Conservation (phyloP, 1,139 yeast genomes). For the Scheffersomyces illinoinensis region DNA sequence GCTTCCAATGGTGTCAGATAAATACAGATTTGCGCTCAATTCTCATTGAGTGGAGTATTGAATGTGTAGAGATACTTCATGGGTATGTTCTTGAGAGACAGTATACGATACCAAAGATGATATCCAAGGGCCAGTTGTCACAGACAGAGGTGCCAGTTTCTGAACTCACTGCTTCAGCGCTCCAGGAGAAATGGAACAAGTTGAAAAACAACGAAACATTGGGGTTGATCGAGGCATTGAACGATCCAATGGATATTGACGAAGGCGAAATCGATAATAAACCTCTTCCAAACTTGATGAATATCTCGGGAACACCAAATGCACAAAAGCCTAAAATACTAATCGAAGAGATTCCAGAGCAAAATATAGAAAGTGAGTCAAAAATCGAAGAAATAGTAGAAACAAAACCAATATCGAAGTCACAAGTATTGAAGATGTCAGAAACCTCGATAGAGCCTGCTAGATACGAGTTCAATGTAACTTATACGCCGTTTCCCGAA, state of each 20-base stretch:
- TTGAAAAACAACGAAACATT: slow-evolving; percentile 41
- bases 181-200: slow-evolving; percentile 33
- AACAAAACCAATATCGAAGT: background rate
- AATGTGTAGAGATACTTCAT: slow-evolving; percentile 59
- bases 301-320: slow-evolving; percentile 20
- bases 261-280: slow-evolving; percentile 11
- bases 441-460: background rate
- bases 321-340: background rate
- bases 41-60: slow-evolving; percentile 63
- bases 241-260: slow-evolving; percentile 14
- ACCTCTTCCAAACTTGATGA: slow-evolving; percentile 18
- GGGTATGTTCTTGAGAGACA: slow-evolving; percentile 42
- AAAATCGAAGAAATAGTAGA: background rate
- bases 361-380: slow-evolving; percentile 10
- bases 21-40: slow-evolving; percentile 52
- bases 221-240: slow-evolving; percentile 42
- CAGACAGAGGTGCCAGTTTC: slow-evolving; percentile 33
- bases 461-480: slow-evolving; percentile 7
- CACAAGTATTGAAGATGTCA: background rate
- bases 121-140: slow-evolving; percentile 54
- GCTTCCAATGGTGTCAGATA: slow-evolving; percentile 62
- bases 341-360: slow-evolving; percentile 11
- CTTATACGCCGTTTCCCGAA: background rate
- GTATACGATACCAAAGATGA: slow-evolving; percentile 60
- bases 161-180: slow-evolving; percentile 34